Conservation (phyloP, 306 rosid genomes). For the Pterocarpus macrocarpus region DNA sequence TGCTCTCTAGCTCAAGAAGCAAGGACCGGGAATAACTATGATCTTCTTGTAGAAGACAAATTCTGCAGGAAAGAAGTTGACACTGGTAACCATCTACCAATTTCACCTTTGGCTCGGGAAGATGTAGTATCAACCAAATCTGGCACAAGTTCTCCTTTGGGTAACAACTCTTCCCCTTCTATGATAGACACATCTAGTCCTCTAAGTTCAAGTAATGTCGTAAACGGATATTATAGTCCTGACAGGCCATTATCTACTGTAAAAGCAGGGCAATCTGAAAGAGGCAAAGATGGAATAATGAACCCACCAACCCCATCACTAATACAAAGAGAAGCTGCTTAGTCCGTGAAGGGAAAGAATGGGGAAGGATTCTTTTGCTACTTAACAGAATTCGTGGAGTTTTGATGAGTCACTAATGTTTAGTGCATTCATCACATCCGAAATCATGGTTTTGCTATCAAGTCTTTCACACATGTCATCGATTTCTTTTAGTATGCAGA, state of each 20-base stretch:
- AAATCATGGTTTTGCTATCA: conserved; percentile 22
- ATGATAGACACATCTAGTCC: conserved; percentile 47
- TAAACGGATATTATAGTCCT: conserved; percentile 55
- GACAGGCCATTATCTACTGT: conserved; percentile 47
- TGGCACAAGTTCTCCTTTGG: conserved; percentile 56
- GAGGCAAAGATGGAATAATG: conserved; percentile 70
- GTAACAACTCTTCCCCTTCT: conserved; percentile 52
- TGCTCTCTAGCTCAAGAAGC: conserved; percentile 96
- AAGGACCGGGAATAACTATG: conserved; percentile 76
- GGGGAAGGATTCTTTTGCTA: background rate
- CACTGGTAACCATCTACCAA: conserved; percentile 38
- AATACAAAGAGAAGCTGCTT: conserved; percentile 63
- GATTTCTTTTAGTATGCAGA: conserved; percentile 4
- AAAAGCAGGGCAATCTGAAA: conserved; percentile 57
- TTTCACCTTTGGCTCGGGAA: conserved; percentile 67
- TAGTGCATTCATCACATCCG: background rate
- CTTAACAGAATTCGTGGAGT: background rate
- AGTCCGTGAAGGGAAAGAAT: background rate
- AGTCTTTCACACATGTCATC: background rate
- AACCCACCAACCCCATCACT: conserved; percentile 68
- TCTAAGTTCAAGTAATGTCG: conserved; percentile 50
- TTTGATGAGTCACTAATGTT: conserved; percentile 28
- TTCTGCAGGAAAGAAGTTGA: conserved; percentile 52
- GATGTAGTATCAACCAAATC: conserved; percentile 51
- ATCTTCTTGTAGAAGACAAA: conserved; percentile 68